Base-by-base conservation (phyloP, 192 early-diverging fungal species). In the Umbelopsis ramanniana region DNA sequence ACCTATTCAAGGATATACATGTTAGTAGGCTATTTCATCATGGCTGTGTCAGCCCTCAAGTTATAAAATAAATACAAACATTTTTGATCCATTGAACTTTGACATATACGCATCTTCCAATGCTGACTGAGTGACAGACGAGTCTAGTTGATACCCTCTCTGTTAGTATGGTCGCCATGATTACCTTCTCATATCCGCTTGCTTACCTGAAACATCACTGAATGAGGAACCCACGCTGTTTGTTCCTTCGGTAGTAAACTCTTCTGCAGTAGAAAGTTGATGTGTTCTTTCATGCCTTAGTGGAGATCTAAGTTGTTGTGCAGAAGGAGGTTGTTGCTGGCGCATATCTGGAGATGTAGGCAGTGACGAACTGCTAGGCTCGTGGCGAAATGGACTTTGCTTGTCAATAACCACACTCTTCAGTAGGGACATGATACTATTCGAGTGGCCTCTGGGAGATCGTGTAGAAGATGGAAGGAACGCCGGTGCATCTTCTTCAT, bases 41-140 rank as follows among this genome's bases (percentile, higher is more conserved):
- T 29, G 29, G 43, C 75, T 81, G 11, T 83, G 4, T 8, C 26
- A 19, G 14, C 57, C 40, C 6, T 5, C 1, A 37, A 29, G 29
- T 29, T 29, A 2, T 29, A 29, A 29, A 29, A 29, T 29, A 29
- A n/a, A n/a, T 29, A 63, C 57, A 19, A 37, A 85, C 86, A 81
- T 79, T 72, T 81, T 85, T 2, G 86, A 85, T 6, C 72, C 68
- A 71, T 81, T 83, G 48, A 81, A 82, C 24, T 83, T 83, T 12
- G 86, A 85, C 52, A 87, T 50, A 67, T 79, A 84, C 0, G 86
- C 86, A 72, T 84, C 84, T 48, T 84, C 82, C 71, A 87, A 66
- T 7, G 82, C 86, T 22, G 86, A 87, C 46, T 81, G 82, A 2
- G 86, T 87, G 4, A 87, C 79, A 6, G 84, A 83, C 19, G 86